Conservation (phyloP, 192 early-diverging fungal genomes). For the Linnemannia schmuckeri region DNA sequence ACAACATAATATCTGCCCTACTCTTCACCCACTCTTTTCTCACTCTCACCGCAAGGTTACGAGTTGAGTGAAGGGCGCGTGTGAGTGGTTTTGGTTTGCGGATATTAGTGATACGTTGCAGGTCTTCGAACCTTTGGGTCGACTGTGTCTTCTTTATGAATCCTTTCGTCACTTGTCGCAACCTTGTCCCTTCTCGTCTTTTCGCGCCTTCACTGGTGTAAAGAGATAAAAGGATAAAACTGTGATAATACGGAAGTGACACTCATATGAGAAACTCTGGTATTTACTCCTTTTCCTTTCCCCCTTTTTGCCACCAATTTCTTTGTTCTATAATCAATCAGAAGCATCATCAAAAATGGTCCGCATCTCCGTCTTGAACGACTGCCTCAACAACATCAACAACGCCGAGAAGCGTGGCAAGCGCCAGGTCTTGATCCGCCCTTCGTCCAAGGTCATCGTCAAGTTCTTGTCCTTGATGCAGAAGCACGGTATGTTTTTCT, state of each 20-base stretch:
- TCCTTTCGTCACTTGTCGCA: constrained; percentile 29
- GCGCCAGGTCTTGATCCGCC: constrained; percentile 97
- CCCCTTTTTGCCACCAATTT: constrained; percentile 2
- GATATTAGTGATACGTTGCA: constrained; percentile 44
- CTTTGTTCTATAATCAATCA: constrained; percentile 20
- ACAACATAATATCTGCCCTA: not conserved
- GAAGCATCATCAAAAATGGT: constrained; percentile 82
- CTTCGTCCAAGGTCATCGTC: constrained; percentile 98
- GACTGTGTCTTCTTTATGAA: constrained; percentile 55
- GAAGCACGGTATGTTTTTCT: constrained; percentile 85
- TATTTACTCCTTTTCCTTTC: constrained; percentile 27
- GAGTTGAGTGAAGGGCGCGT: not conserved
- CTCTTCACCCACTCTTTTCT: not conserved
- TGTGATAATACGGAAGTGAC: constrained; percentile 35
- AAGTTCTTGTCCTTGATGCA: constrained; percentile 99
- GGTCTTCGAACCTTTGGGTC: constrained; percentile 42
- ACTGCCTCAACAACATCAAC: constrained; percentile 98
- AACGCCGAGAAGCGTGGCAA: constrained; percentile 99
- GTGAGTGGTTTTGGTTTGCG: not conserved
- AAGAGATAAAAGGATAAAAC: not conserved
- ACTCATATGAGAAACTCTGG: constrained; percentile 59
- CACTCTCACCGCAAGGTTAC: not conserved
- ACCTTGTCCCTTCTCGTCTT: constrained; percentile 14
- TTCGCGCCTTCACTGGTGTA: constrained; percentile 7
- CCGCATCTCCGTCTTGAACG: constrained; percentile 95